Evolutionary conservation across 2,329 filamentous ascomycete genomes (phyloP).

Genomic region (Fusarium floridanum): DNA sequence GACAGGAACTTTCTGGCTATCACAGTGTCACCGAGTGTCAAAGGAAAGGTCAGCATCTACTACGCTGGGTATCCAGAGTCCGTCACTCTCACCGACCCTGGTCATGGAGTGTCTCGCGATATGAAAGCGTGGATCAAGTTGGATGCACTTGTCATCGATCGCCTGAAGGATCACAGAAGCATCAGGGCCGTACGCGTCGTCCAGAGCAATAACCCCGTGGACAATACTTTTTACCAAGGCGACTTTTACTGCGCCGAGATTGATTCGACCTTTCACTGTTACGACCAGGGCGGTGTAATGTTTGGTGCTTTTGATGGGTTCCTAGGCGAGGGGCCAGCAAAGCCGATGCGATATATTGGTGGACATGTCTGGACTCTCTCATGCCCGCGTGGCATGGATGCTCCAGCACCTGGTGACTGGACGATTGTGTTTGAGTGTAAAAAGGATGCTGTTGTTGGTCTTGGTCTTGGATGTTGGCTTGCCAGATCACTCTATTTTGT

Average conservation of each 20-base stretch:
- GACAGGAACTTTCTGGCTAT: conserved; percentile 28
- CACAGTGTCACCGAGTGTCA: conserved; percentile 14
- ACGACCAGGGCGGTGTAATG: conserved; percentile 25
- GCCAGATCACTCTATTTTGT: conserved; percentile 26
- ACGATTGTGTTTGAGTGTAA: conserved; percentile 23
- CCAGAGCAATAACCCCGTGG: neutral
- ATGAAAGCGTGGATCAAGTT: conserved; percentile 21
- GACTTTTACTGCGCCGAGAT: conserved; percentile 35
- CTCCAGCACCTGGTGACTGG: conserved; percentile 35
- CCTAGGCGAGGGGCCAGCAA: conserved; percentile 24
- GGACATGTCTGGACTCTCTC: conserved; percentile 25
- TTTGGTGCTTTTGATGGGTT: conserved; percentile 34
- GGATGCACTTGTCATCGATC: conserved; percentile 21
- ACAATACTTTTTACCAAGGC: conserved; percentile 9
- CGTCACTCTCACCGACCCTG: conserved; percentile 23
- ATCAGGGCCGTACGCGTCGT: conserved; percentile 18
- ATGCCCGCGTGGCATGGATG: conserved; percentile 33
- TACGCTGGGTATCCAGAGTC: conserved; percentile 34
- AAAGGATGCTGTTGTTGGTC: neutral
- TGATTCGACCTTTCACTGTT: conserved; percentile 25
- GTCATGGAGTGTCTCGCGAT: conserved; percentile 13
- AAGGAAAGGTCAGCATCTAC: conserved; percentile 16
- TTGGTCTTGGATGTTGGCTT: conserved; percentile 30
- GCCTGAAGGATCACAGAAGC: conserved; percentile 28
- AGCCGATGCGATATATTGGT: conserved; percentile 30